A percentile compares a stretch with the other conserved stretches of the same genome.
Evolutionary conservation across 2,329 filamentous ascomycete species (phyloP).

Genomic region (Zopfia rhizophila): DNA sequence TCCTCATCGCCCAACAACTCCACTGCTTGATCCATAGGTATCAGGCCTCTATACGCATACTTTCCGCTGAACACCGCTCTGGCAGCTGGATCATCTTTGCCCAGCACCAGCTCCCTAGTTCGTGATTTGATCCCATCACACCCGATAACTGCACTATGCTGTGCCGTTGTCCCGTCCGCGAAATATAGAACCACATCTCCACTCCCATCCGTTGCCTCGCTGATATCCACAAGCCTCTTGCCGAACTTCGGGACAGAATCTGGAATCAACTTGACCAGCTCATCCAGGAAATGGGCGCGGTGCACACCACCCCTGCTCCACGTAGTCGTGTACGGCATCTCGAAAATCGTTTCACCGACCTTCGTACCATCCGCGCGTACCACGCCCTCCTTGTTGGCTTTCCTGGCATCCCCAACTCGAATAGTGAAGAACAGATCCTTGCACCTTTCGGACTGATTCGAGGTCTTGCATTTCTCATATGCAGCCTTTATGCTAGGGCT

Average conservation of each 20-base stretch:
- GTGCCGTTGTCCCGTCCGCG: constrained; percentile 58
- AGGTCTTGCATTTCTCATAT: constrained; percentile 56
- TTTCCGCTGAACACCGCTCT: constrained; percentile 66
- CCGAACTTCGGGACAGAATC: constrained; percentile 55
- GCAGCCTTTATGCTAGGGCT: constrained; percentile 53
- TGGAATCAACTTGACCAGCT: constrained; percentile 61
- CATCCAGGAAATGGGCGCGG: constrained; percentile 62
- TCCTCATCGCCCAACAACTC: constrained; percentile 62
- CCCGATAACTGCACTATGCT: constrained; percentile 65
- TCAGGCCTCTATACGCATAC: constrained; percentile 70
- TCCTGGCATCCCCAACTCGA: constrained; percentile 44
- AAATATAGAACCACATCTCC: constrained; percentile 54
- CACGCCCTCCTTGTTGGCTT: constrained; percentile 40
- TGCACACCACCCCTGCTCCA: constrained; percentile 54
- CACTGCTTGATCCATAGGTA: constrained; percentile 68
- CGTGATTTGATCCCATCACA: constrained; percentile 74
- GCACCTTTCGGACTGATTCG: constrained; percentile 45
- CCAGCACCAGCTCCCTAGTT: constrained; percentile 65
- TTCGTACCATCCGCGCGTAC: constrained; percentile 41
- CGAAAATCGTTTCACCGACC: constrained; percentile 43
- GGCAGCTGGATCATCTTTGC: constrained; percentile 54
- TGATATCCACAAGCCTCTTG: constrained; percentile 50
- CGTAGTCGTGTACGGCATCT: constrained; percentile 34
- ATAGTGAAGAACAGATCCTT: constrained; percentile 41
- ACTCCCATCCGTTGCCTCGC: constrained; percentile 40